phyloP scores from a whole-genome alignment of 2,329 filamentous ascomycete species.

The Fusarium sp. region DNA sequence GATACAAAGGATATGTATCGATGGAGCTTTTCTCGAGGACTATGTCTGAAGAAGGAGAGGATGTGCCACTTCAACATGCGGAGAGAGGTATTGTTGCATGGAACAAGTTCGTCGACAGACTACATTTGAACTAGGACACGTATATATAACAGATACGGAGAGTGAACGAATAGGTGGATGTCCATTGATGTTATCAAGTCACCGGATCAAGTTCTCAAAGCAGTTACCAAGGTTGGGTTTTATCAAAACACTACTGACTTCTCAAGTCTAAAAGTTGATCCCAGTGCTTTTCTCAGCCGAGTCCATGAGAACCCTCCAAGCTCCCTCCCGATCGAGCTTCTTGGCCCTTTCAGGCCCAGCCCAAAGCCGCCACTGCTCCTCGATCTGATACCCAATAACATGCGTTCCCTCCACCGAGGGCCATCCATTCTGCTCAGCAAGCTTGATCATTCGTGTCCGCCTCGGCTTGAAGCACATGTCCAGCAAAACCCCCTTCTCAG shows the following conservation, averaged over 20 bases:
- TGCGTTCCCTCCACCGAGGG: conserved; percentile 13
- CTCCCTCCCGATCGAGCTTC: conserved; percentile 2
- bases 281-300: conserved; percentile 14
- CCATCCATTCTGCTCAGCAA: conserved; percentile 15
- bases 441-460: conserved; percentile 18
- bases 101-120: conserved; percentile 7
- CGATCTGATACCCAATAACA: conserved; percentile 18
- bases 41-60: conserved; percentile 11
- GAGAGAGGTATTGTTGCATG: conserved; percentile 8
- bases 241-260: no score
- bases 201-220: no score
- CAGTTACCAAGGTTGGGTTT: no score
- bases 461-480: conserved; percentile 29
- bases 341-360: not conserved
- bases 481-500: conserved; percentile 9
- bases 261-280: conserved; percentile 4
- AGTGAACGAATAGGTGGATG: not conserved
- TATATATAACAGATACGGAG: no score
- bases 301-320: conserved; percentile 18
- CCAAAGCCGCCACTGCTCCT: conserved; percentile 23
- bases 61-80: conserved; percentile 2
- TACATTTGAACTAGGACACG: not conserved
- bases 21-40: conserved; percentile 29
- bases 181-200: not conserved
- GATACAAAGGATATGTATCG: conserved; percentile 11